Base-by-base conservation (phyloP, 495 filamentous ascomycete species). In the Penicillium lividum region DNA sequence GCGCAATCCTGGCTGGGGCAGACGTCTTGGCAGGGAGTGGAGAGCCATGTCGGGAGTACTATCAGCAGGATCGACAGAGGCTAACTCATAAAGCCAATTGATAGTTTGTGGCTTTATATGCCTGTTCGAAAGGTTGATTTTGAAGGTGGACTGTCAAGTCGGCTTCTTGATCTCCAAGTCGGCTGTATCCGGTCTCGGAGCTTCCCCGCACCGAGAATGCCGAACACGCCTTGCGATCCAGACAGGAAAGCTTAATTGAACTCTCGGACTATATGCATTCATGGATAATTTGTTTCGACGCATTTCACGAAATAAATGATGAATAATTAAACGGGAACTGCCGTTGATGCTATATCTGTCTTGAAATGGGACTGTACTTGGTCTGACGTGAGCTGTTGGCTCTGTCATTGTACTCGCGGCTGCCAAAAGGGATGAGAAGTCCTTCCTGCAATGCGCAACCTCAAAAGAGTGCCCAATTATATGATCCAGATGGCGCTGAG, bases 21-120 rank as follows among this genome's bases (percentile, higher is more conserved):
- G 56, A 49, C 62, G 62, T 53, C 61, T 68, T 40, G 61, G 57
- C 33, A 68, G 47, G 22, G 7, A 27, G 50, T 53, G 62, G 13
- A 66, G 38, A 28, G 56, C 18, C 67, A 70, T 70, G 27, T 31
- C 15, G 45, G 29, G 8, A 29, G n/a, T 48, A 7, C 9, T 56
- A 28, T 6, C 16, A 11, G 16, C 16, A 16, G 8, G 29, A 22
- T 36, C 16, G 5, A 36, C 22, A 22, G 18, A 29, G 7, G 13
- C 44, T 11, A 31, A 4, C 15, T 52, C 9, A 29, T 53, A 1
- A 44, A 29, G 29, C 18, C 48, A 54, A 29, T 53, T 50, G 50
- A 11, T 50, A 16, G 25, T 28, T 44, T 7, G 15, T 13, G 22
- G 9, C 25, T 18, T 36, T 43, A 30, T 56, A 47, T 56, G 33